These are phyloP conservation scores for Fusarium sulawesiense DNA, from an alignment of 2,329 filamentous ascomycete species.

Conservation along the genomic window DNA sequence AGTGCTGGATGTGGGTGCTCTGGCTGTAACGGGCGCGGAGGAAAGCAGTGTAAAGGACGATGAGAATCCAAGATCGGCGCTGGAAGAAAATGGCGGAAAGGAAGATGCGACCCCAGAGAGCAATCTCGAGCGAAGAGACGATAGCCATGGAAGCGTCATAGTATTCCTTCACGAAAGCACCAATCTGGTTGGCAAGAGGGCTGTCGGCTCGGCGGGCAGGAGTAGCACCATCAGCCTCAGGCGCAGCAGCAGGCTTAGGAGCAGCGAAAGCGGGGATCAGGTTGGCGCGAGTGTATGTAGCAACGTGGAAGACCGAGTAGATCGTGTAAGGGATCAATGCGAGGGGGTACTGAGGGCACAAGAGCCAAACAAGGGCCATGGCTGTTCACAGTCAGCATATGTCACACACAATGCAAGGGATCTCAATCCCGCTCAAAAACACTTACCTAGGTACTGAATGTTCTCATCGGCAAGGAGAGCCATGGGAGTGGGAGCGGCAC, in stretches of 20 bases:
- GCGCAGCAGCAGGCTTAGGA: constrained; percentile 63
- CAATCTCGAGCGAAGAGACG: constrained; percentile 88
- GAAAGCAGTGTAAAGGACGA: constrained; percentile 89
- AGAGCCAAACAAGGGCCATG: constrained; percentile 96
- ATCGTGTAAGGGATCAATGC: constrained; percentile 94
- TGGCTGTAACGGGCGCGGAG: constrained; percentile 90
- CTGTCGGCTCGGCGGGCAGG: constrained; percentile 60
- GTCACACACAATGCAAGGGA: not conserved
- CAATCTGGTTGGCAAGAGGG: constrained; percentile 83
- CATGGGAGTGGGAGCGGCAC: constrained; percentile 68
- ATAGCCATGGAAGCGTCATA: constrained; percentile 97
- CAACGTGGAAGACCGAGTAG: constrained; percentile 98
- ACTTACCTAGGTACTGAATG: constrained; percentile 93
- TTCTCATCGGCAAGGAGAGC: constrained; percentile 89
- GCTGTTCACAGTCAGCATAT: constrained; percentile 61
- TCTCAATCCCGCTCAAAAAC: not conserved
- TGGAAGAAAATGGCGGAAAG: constrained; percentile 87
- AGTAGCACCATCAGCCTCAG: constrained; percentile 65
- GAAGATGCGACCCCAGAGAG: constrained; percentile 85
- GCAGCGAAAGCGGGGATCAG: constrained; percentile 88
- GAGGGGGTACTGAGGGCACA: constrained; percentile 87
- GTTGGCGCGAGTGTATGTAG: constrained; percentile 94
- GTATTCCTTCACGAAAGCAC: constrained; percentile 96
- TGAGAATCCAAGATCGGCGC: constrained; percentile 89
- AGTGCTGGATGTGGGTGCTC: constrained; percentile 90